phyloP scores from a whole-genome alignment of 192 early-diverging fungal species.

The Coemansia sp. region DNA sequence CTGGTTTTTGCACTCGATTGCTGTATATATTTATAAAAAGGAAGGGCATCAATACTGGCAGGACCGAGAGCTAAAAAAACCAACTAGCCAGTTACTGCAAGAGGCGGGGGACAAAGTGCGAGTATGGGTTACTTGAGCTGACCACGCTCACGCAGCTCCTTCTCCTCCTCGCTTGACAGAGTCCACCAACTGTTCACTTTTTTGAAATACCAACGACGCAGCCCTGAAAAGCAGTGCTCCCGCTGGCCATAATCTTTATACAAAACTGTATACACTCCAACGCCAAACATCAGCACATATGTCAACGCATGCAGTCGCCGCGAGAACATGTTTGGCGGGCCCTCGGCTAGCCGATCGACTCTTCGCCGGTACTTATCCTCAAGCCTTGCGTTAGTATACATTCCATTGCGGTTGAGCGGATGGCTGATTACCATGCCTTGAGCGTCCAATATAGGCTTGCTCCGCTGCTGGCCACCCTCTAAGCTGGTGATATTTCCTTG shows the following conservation, averaged over 20 bases:
- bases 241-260: conserved; percentile 47
- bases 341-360: conserved; percentile 34
- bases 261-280: conserved; percentile 43
- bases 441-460: not conserved
- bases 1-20: too few species aligned
- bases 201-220: conserved; percentile 49
- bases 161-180: conserved; percentile 47
- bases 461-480: not conserved
- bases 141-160: conserved; percentile 49
- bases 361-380: conserved; percentile 46
- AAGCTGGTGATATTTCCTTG: not conserved
- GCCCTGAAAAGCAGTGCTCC: conserved; percentile 42
- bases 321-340: conserved; percentile 42
- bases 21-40: too few species aligned
- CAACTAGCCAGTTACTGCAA: too few species aligned
- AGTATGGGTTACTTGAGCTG: conserved; percentile 17
- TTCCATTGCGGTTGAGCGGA: conserved; percentile 41
- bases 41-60: too few species aligned
- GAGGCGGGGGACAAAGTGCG: not conserved
- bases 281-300: conserved; percentile 48
- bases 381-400: conserved; percentile 38
- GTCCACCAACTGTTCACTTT: conserved; percentile 44
- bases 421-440: conserved; percentile 10
- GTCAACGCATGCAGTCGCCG: conserved; percentile 42
- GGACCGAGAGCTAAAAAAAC: too few species aligned